Evolutionary conservation across 495 filamentous ascomycete species (phyloP).

Genomic region (Neurospora discreta): DNA sequence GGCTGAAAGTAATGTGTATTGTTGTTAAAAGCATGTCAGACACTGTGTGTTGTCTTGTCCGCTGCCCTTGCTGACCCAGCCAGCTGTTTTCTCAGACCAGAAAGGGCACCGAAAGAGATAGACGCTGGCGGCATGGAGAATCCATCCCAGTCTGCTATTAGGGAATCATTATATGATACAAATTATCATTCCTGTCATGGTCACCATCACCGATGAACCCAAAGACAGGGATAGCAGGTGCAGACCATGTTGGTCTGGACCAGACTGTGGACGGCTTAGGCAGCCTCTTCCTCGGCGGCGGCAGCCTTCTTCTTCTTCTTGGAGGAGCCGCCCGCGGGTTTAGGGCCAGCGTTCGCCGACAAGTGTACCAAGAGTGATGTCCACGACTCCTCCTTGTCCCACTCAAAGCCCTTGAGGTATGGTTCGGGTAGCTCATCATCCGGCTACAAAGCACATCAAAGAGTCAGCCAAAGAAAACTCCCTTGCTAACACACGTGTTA

Average conservation of each 20-base stretch:
- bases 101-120: background rate
- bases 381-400: constrained; percentile 78
- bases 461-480: background rate
- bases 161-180: background rate
- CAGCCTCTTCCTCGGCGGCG: constrained; percentile 20
- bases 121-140: background rate
- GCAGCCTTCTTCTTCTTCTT: constrained; percentile 61
- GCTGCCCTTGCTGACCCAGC: background rate
- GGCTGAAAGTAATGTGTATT: background rate
- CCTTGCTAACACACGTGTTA: background rate
- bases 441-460: constrained; percentile 38
- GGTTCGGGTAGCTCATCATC: constrained; percentile 80
- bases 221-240: background rate
- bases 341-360: constrained; percentile 50
- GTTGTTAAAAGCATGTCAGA: background rate
- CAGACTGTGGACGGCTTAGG: background rate
- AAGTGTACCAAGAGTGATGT: constrained; percentile 69
- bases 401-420: constrained; percentile 85
- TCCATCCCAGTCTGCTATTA: background rate
- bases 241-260: background rate
- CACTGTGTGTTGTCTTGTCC: background rate
- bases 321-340: constrained; percentile 28
- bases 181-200: background rate
- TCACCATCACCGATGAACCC: background rate
- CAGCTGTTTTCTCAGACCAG: background rate